These are phyloP conservation scores for Ampelomyces quisqualis DNA, from an alignment of 2,329 filamentous ascomycete genomes.

Conservation along the genomic window DNA sequence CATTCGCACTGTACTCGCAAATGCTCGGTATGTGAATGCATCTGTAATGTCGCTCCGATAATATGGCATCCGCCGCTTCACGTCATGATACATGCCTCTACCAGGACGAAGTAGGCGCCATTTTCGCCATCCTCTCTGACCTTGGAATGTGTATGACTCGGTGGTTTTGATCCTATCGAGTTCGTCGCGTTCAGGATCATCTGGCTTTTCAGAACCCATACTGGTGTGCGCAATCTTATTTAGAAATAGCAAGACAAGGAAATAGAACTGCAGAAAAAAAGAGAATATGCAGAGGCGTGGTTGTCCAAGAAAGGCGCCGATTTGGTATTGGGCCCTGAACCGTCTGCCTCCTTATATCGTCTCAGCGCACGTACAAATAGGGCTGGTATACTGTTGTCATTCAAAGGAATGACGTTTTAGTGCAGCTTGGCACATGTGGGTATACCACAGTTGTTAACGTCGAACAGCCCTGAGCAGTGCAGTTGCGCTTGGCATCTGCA, in stretches of 20 bases:
- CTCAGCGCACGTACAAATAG: not conserved
- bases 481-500: too few species aligned
- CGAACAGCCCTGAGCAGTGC: too few species aligned
- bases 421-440: conserved; percentile 1
- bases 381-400: not conserved
- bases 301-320: not conserved
- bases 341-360: not conserved
- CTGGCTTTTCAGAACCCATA: not conserved
- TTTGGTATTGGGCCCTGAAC: not conserved
- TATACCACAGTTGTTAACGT: too few species aligned
- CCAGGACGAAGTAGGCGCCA: conserved; percentile 49
- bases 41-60: conserved; percentile 59
- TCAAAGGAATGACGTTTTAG: too few species aligned
- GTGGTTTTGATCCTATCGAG: conserved; percentile 22
- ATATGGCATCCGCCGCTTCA: conserved; percentile 55
- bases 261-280: not conserved
- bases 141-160: conserved; percentile 40
- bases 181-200: conserved; percentile 1
- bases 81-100: conserved; percentile 57
- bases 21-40: conserved; percentile 56
- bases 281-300: not conserved
- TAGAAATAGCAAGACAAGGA: not conserved
- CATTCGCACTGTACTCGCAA: conserved; percentile 59
- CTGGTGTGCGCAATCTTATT: too few species aligned
- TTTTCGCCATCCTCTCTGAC: conserved; percentile 44